Evolutionary conservation across 257 asterid species (phyloP).

Genomic region (Nicotiana tabacum): DNA sequence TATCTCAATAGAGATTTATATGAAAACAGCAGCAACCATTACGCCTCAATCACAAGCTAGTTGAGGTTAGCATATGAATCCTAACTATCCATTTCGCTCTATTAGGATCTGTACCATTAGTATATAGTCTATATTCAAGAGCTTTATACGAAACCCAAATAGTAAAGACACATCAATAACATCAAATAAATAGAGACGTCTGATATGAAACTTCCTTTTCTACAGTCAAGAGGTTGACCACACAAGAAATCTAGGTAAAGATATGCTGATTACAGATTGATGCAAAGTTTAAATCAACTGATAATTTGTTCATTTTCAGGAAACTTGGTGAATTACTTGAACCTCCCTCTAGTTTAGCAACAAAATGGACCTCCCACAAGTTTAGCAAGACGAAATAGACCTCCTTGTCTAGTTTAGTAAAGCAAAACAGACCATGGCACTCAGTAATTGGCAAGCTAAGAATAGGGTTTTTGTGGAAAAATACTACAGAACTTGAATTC

Average conservation of each 20-base stretch:
- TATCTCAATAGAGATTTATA: not conserved
- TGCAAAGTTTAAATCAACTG: not conserved
- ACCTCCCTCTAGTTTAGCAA: slow-evolving; percentile 2
- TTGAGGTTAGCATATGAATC: not conserved
- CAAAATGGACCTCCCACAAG: not conserved
- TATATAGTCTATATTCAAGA: not conserved
- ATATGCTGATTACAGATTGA: not conserved
- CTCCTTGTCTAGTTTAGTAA: not conserved
- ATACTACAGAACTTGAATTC: not conserved
- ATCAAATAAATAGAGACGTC: not conserved
- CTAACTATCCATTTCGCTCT: not conserved
- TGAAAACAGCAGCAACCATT: not conserved
- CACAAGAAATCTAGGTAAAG: not conserved
- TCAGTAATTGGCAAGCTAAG: not conserved
- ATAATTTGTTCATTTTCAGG: not conserved
- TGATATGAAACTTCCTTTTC: not conserved
- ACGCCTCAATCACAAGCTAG: not conserved
- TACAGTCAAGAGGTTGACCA: not conserved
- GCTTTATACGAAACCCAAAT: not conserved
- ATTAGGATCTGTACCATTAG: not conserved
- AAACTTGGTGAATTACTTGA: not conserved
- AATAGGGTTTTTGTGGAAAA: not conserved
- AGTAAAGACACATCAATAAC: not conserved
- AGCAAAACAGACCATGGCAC: not conserved
- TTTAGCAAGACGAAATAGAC: not conserved